These are phyloP conservation scores for Sclerotinia sclerotiorum DNA, from an alignment of 2,329 filamentous ascomycete species.

Conservation along the genomic window DNA sequence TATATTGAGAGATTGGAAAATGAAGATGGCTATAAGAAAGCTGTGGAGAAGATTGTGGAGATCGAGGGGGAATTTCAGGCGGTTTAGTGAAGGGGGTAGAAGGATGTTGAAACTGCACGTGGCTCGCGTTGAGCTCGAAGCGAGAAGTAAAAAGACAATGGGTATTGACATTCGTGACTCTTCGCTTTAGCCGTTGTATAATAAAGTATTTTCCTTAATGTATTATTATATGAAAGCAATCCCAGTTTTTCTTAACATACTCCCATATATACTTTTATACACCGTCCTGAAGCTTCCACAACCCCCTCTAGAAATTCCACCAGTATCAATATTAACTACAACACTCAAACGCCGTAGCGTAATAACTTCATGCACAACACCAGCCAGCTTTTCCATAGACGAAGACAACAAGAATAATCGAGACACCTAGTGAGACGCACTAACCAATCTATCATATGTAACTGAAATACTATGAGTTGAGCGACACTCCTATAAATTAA, in stretches of 20 bases:
- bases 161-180: neutral
- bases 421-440: too few species aligned
- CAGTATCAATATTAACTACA: neutral
- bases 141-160: neutral
- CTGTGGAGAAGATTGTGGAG: conserved; percentile 47
- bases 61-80: conserved; percentile 15
- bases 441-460: too few species aligned
- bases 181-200: neutral
- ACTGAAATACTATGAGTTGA: too few species aligned
- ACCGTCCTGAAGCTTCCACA: neutral
- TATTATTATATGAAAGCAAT: neutral
- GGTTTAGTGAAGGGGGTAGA: neutral
- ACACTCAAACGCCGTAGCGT: neutral
- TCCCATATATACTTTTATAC: too few species aligned
- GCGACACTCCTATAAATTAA: too few species aligned
- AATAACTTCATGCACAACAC: neutral
- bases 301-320: neutral
- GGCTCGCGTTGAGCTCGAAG: neutral
- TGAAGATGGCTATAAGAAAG: conserved; percentile 47
- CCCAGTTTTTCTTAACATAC: neutral
- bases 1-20: conserved; percentile 48
- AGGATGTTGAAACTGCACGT: neutral
- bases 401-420: too few species aligned
- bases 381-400: too few species aligned
- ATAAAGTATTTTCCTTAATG: neutral